Conservation (phyloP, 2,329 filamentous ascomycete genomes). For the Penicillium sp. region DNA sequence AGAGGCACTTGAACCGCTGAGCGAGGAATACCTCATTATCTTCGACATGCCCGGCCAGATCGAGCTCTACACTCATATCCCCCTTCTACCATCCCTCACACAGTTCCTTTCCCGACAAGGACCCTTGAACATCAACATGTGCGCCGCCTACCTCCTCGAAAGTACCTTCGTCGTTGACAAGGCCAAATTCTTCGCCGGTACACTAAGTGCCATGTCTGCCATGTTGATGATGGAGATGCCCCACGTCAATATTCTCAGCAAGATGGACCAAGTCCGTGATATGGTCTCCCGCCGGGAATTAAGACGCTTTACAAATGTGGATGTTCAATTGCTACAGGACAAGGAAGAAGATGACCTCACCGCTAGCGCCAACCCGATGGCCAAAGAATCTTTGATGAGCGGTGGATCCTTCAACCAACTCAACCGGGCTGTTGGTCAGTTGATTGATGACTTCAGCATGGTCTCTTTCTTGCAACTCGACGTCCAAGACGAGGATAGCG, state of each 20-base stretch:
- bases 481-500: constrained; percentile 87
- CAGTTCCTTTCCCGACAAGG: constrained; percentile 78
- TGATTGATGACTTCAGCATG: constrained; percentile 98
- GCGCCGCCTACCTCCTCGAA: constrained; percentile 91
- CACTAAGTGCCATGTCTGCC: constrained; percentile 93
- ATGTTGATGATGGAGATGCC: constrained; percentile 99
- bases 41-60: constrained; percentile 99
- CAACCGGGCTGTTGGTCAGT: constrained; percentile 81
- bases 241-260: constrained; percentile 93
- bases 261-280: constrained; percentile 95
- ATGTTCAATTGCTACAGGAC: constrained; percentile 78
- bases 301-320: constrained; percentile 86
- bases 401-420: constrained; percentile 79
- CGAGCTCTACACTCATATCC: constrained; percentile 96
- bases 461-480: constrained; percentile 91
- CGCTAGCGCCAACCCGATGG: constrained; percentile 61
- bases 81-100: constrained; percentile 81
- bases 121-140: constrained; percentile 84
- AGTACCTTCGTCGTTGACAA: constrained; percentile 94
- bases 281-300: constrained; percentile 84
- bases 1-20: constrained; percentile 78
- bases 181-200: constrained; percentile 96
- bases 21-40: constrained; percentile 94
- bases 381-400: constrained; percentile 71
- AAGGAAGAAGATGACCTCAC: constrained; percentile 52